Percentiles rank a stretch among this genome's conserved stretches.
Evolutionary conservation across 345 rosid genomes (phyloP).

Genomic region (Carallia brachiata): DNA sequence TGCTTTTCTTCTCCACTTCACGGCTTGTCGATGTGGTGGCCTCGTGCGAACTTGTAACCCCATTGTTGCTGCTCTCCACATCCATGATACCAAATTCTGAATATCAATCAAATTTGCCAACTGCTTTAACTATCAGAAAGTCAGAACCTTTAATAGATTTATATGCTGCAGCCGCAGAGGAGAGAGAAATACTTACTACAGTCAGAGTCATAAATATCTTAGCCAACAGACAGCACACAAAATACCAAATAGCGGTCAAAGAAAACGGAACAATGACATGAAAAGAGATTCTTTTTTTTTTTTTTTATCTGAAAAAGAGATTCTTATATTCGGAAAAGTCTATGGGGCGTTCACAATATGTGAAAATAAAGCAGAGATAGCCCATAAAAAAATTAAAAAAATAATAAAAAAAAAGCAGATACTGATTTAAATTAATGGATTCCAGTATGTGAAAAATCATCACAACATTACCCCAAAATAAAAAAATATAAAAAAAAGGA

Average conservation of each 20-base stretch:
- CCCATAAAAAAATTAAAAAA: too few relatives aligned
- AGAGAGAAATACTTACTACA: not conserved
- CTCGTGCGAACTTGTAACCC: constrained; percentile 23
- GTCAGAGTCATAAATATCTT: not conserved
- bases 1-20: constrained; percentile 27
- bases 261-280: not conserved
- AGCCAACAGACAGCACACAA: not conserved
- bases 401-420: too few relatives aligned
- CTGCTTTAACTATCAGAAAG: not conserved
- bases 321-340: too few relatives aligned
- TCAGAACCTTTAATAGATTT: not conserved
- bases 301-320: too few relatives aligned
- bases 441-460: not conserved
- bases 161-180: not conserved
- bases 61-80: constrained; percentile 21
- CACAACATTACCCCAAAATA: not conserved
- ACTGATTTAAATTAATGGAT: too few relatives aligned
- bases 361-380: too few relatives aligned
- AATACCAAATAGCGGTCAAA: not conserved
- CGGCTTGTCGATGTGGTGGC: constrained; percentile 46
- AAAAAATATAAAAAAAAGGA: too few relatives aligned
- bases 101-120: not conserved
- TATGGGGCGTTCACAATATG: too few relatives aligned
- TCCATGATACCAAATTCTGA: constrained; percentile 29
- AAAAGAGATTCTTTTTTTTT: too few relatives aligned